Evolutionary conservation across 1,139 yeast species (phyloP), one percentile per base, ranked within the genome.

Genomic region (Suhomyces bribrorum): DNA sequence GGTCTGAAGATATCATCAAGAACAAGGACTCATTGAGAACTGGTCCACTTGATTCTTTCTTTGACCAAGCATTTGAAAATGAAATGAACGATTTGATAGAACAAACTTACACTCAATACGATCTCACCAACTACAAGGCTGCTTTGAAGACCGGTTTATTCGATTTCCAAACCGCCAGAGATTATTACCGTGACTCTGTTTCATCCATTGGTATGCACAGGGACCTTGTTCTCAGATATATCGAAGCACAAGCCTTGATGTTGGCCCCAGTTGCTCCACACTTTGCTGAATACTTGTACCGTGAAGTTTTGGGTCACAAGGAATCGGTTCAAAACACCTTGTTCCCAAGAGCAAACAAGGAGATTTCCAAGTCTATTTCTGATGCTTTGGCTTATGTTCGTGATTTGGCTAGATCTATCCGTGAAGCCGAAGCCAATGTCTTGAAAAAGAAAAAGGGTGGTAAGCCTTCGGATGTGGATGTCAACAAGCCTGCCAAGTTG

Each of bases 181-280:
- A 94, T 67, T 89, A 85, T 69, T 92, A 92, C 71, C 84, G 98
- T 69, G 97, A 92, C 53, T 75, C 83, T 13, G 78, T 84, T 37
- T 62, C 77, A 32, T 66, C 68, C 13, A 58, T 69, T 36, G 81
- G 81, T 36, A 86, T 92, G 96, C 96, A 88, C 69, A 79, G 73
- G 55, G 95, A 86, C 52, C 75, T 94, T 50, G 83, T 88, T 33
- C 61, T 81, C 53, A 81, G 82, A 56, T 92, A 88, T 61, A 86
- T 94, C 53, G 95, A 88, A 65, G 68, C 78, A 33, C 98, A 92
- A 69, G 85, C 83, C 11, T 76, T 92, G 53, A 67, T 92, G 61
- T 69, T 92, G 53, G 83, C 95, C 7, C 98, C 99, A 45, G 74
- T 92, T 56, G 95, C 97, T 36, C 97, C 98, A 34, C 99, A 92